Evolutionary conservation across 2,329 filamentous ascomycete genomes (phyloP).

Genomic region (Coleophoma eucalyptorum): DNA sequence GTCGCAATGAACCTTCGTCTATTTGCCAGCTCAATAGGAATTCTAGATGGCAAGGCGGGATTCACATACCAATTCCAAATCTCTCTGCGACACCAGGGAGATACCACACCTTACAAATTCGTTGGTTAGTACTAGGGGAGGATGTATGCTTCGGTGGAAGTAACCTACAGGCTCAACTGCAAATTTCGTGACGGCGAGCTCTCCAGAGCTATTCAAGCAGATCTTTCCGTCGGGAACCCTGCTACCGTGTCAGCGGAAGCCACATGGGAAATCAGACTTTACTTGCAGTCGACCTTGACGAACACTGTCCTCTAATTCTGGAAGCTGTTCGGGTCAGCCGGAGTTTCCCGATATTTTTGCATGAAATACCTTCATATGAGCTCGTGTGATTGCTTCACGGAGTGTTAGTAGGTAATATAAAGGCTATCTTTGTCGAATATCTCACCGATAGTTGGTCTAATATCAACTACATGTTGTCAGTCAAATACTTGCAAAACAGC

Average conservation of each 20-base stretch:
- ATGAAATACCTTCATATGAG: constrained; percentile 28
- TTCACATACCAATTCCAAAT: constrained; percentile 64
- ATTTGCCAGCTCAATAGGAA: constrained; percentile 37
- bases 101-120: constrained; percentile 67
- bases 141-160: constrained; percentile 38
- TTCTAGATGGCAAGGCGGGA: no score
- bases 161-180: constrained; percentile 82
- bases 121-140: constrained; percentile 32
- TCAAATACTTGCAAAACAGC: neutral
- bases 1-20: constrained; percentile 84
- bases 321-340: constrained; percentile 47
- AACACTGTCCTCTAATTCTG: constrained; percentile 89
- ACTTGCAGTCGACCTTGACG: constrained; percentile 67
- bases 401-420: constrained; percentile 7
- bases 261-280: neutral
- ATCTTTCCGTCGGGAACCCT: constrained; percentile 72
- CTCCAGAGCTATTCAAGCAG: constrained; percentile 77
- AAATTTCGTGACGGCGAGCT: constrained; percentile 92
- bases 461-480: constrained; percentile 27
- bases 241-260: neutral
- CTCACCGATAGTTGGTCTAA: constrained; percentile 30
- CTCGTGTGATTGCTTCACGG: constrained; percentile 26
- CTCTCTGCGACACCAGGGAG: constrained; percentile 83
- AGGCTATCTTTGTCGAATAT: neutral
- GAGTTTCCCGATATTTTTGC: neutral